Evolutionary conservation across 2,329 filamentous ascomycete species (phyloP), one percentile per base, ranked within the genome.

Genomic region (Neurospora crassa): DNA sequence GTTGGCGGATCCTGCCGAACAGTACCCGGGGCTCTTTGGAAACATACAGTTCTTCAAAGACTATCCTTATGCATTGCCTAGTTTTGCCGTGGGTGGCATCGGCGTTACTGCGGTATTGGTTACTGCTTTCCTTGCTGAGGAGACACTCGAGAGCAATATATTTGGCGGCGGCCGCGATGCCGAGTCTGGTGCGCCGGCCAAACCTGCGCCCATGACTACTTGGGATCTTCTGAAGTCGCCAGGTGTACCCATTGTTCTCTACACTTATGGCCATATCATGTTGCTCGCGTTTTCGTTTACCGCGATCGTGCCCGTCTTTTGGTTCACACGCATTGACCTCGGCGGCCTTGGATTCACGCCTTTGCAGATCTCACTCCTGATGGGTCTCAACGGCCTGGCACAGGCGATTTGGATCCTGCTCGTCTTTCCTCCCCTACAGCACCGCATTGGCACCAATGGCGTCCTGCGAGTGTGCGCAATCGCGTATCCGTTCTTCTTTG

Each of bases 341-440:
- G 92, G 92, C 42, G 92, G 92, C 0, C 86, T 89, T 68, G 87
- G 84, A 2, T 90, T 94, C 78, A 80, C 83, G 0, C 82, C 90
- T 0, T 77, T 86, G 4, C 84, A 88, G 69, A 95, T 94, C 73
- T 90, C 90, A 1, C 75, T 89, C 2, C 87, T 90, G 80, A 86
- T 95, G 81, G 88, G 84, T 1, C 71, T 90, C 1, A 86, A 85
- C 29, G 92, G 92, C 14, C 80, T 87, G 18, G 84, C 87, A 4
- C 92, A 95, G 79, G 88, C 91, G 0, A 71, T 87, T 7, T 95
- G 92, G 91, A 86, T 93, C 1, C 83, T 95, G 0, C 73, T 92
- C 16, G 82, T 86, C 41, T 94, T 95, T 77, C 91, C 92, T 0
- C 81, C 84, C 0, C 79, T 95, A 1, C 92, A 95, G 77, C 82